Conservation (phyloP, 2,329 filamentous ascomycete species). For the Trichophyton benhamiae region DNA sequence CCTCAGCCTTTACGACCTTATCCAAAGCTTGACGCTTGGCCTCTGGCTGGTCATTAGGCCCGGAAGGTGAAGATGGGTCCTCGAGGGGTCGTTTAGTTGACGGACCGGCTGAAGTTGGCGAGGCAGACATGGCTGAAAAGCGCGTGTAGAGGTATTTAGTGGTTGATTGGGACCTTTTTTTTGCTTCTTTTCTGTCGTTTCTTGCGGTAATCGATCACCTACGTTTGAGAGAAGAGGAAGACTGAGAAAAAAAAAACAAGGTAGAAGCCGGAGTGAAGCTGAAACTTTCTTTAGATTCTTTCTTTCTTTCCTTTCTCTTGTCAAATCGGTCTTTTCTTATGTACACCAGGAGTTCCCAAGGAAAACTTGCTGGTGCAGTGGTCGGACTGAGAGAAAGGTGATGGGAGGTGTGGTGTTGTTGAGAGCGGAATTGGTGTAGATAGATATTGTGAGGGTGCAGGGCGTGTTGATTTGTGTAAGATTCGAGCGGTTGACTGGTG, state of each 20-base stretch:
- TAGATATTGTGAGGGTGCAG: slow-evolving; percentile 14
- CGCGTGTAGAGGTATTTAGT: slow-evolving; percentile 17
- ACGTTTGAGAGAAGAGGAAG: slow-evolving; percentile 26
- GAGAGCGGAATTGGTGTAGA: slow-evolving; percentile 10
- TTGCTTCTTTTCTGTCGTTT: slow-evolving; percentile 8
- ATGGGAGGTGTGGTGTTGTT: slow-evolving; percentile 24
- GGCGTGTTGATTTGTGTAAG: slow-evolving; percentile 7
- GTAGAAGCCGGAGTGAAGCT: slow-evolving; percentile 29
- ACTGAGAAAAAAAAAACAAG: slow-evolving; percentile 17
- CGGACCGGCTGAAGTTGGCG: slow-evolving; percentile 36
- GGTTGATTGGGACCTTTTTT: slow-evolving; percentile 3
- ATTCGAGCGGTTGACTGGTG: slow-evolving; percentile 3
- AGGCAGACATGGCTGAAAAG: slow-evolving; percentile 57
- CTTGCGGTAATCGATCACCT: slow-evolving; percentile 20
- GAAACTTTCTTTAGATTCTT: slow-evolving; percentile 35
- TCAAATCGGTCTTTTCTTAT: slow-evolving; percentile 44
- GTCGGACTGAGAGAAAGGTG: slow-evolving; percentile 27
- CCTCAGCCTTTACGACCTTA: slow-evolving; percentile 65
- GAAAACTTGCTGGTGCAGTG: slow-evolving; percentile 81
- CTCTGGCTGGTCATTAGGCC: slow-evolving; percentile 83
- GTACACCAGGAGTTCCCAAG: slow-evolving; percentile 77
- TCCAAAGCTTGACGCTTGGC: slow-evolving; percentile 94
- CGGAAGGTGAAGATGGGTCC: slow-evolving; percentile 89
- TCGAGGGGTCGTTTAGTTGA: slow-evolving; percentile 80
- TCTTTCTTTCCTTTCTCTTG: slow-evolving; percentile 40